Base-by-base conservation (phyloP, 2,329 filamentous ascomycete species). In the Cytospora leucostoma region DNA sequence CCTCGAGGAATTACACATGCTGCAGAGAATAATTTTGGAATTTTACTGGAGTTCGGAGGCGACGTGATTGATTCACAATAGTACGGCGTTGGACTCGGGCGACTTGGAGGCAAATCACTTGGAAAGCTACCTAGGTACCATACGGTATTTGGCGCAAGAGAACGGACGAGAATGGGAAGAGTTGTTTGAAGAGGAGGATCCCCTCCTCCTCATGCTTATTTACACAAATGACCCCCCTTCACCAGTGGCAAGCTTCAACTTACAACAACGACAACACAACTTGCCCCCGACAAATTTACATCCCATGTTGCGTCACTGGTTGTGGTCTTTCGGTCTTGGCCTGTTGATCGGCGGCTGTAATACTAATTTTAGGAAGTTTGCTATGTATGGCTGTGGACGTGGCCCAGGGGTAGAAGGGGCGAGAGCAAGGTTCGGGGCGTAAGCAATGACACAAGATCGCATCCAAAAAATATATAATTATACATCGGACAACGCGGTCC, bases 91-190 rank as follows among this genome's bases (percentile, higher is more conserved):
- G 40, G 12, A 40, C 15, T 40, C 5, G 38, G 50, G 38, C 44
- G 49, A 49, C 44, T 49, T 27, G 54, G 49, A 5, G 19, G 32
- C 10, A 61, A n/a, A 40, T 44, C 50, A 11, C 11, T 55, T 61
- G 54, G 58, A 44, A 19, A 47, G 10, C 37, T 27, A 27, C 27
- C 27, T 27, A 27, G 50, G n/a, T 54, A 27, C 32, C 17, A 34
- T 21, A 38, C 15, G 58, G 51, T 17, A 61, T 34, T 44, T 32
- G 58, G 58, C 58, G 58, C 58, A 61, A 37, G 50, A 55, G 35
- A 55, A n/a, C 55, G 51, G 58, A 55, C 12, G 44, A 38, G 58
- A 15, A 37, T 32, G 11, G 27, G 12, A 17, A n/a, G 32, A 32
- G 10, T 52, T 49, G 34, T 35, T 32, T 40, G 44, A 15, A 32